Base-by-base conservation (phyloP, 257 asterid genomes). In the Solanum paucissectum region DNA sequence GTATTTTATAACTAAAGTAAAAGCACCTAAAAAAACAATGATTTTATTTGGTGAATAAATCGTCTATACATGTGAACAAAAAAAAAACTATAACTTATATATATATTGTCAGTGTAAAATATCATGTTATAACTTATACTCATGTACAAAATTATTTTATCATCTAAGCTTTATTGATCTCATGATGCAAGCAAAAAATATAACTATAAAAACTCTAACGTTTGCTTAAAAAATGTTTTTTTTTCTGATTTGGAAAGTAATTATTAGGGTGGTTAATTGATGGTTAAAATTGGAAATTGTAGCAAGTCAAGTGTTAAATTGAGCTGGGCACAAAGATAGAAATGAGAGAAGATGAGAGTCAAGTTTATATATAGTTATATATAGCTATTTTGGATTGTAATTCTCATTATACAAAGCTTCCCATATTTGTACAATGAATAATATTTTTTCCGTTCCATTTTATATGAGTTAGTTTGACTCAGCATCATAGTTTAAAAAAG, bases 381-480 rank as follows among this genome's bases (percentile, higher is more conserved):
- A 14, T 16, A 33, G 40, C 13, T 23, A 71, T 16, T 72, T 33
- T 72, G 42, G 44, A 33, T 72, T 16, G 42, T 33, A 16, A 33
- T 72, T 72, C 44, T 72, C 79, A 12, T 72, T 18, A 32, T 34
- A 33, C 42, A 33, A 16, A 72, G 8, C 13, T 33, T 16, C 7
- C 7, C 42, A 72, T 72, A 29, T n/a, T n/a, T 62, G 27, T 62
- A 23, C 13, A 4, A 62, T 62, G 14, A 55, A 55, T 18, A 6
- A 18, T 6, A 6, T 1, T 55, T 18, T 18, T 18, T 0, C 1
- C 0, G 1, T 55, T 55, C 0, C 1, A 18, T 55, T 55, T 55
- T 55, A 20, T 18, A 6, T 2, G 4, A 55, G 11, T 18, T 55
- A 18, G 11, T 55, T 18, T 18, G 10, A 55, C 9, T 18, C 1